Base-by-base conservation (phyloP, 148 eudicot genomes). In the Spergularia bocconei region DNA sequence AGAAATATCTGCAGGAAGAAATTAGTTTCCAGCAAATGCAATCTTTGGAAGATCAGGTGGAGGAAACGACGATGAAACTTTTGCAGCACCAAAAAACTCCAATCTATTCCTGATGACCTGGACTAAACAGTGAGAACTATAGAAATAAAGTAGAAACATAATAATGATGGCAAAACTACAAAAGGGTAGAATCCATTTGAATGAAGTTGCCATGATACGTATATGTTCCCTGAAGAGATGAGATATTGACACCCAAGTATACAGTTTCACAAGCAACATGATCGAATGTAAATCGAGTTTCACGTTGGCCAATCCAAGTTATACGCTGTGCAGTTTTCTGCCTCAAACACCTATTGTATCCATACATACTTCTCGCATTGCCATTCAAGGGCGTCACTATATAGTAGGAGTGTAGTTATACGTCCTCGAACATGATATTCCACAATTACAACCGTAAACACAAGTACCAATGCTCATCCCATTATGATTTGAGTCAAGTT, bases 51-150 rank as follows among this genome's bases (percentile, higher is more conserved):
- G 87, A 80, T 88, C 97, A 63, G 87, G 87, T 54, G 91, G 81
- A 16, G 97, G 98, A 66, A 94, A 88, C 38, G 98, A 94, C 21
- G 97, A 91, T 41, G 98, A 88, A 69, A 86, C 76, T 78, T 90
- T 91, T 66, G 97, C 98, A 79, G 98, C 98, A 74, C 97, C 98
- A 77, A 87, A 94, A 84, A 94, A 94, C 21, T 82, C 77, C 79
- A 91, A 72, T 84, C 84, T 94, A 82, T 91, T 94, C 79, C 96
- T 88, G 85, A 94, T 91, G 69, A 84, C 83, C 98, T 94, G 87
- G 77, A 79, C 53, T 71, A 77, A 75, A 80, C 48, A 85, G 67
- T 81, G n/a, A n/a, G n/a, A n/a, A n/a, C 36, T 11, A 47, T 12
- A 16, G 57, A 67, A 70, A 15, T 71, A 72, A 44, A 51, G 70